Evolutionary conservation across 148 eudicot genomes (phyloP).

Genomic region (Pharnaceum exiguum): DNA sequence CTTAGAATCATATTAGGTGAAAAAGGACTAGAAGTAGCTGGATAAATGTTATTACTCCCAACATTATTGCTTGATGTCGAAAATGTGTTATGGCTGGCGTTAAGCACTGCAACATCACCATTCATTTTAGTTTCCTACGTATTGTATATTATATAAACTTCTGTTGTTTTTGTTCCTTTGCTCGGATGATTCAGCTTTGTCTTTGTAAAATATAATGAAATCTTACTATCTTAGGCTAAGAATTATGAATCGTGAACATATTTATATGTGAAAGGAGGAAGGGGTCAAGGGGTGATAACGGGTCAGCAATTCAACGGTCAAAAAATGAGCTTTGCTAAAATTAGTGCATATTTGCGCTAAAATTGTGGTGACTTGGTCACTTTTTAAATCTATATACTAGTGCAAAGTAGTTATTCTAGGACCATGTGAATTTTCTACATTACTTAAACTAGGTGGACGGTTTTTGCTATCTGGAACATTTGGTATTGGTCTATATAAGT

Average conservation of each 20-base stretch:
- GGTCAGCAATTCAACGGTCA: conserved; percentile 26
- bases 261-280: background rate
- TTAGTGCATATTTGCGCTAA: conserved; percentile 7
- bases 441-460: background rate
- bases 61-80: background rate
- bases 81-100: conserved; percentile 1
- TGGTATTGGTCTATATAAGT: conserved; percentile 16
- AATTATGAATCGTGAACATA: background rate
- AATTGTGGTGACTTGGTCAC: conserved; percentile 15
- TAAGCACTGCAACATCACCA: conserved; percentile 15
- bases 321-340: background rate
- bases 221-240: background rate
- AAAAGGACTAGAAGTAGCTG: background rate
- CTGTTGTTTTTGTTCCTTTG: background rate
- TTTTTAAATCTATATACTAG: background rate
- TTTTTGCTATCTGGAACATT: background rate
- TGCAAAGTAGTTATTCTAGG: background rate
- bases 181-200: too few species aligned
- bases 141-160: too few species aligned
- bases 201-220: conserved; percentile 6
- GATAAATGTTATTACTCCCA: background rate
- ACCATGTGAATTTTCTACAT: background rate
- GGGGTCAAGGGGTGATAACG: background rate
- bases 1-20: conserved; percentile 14
- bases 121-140: too few species aligned